Evolutionary conservation across 139 green algal genomes (phyloP), one percentile per base, ranked within the genome.

Genomic region (Penium margaritaceum): DNA sequence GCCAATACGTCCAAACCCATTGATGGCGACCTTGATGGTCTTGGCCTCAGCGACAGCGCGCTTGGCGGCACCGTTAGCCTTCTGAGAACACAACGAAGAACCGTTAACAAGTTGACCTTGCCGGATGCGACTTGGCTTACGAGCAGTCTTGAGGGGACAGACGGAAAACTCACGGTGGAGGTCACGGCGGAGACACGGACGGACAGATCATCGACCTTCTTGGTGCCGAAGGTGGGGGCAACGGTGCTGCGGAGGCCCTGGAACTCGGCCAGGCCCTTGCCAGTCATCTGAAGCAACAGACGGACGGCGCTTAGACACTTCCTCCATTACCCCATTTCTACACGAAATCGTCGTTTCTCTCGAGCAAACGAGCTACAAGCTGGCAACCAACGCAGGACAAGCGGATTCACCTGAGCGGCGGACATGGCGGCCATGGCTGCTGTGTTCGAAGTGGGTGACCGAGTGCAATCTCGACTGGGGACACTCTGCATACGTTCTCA

Each of bases 1-100:
- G 36, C 83, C 92, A 85, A 98, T 98, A 78, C 95, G 91, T 76
- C 95, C 94, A 75, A 98, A 97, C 47, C 94, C 94, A 84, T 99
- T 99, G 90, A 99, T 99, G 75, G 91, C 94, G 43, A 98, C 95
- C 47, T 89, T 89, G 60, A 95, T 39, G n/a, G n/a, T n/a, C 51
- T 91, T 73, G 75, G 85, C 44, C 62, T 60, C 75, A 84, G 30
- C 87, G 74, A 83, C 73, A 19, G 63, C 74, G 58, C 79, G 83
- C 63, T n/a, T 79, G 17, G 43, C 70, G 74, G 71, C 76, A 21
- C 19, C 51, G 43, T 33, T 30, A 63, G 58, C 36, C 53, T 65
- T 15, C 65, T 65, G 65, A 67, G 30, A 75, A 75, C 4, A 46
- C 34, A 78, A 65, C 24, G 70, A 9, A 39, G 33, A 72, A 43